A percentile compares a stretch with the other conserved stretches of the same genome.
Evolutionary conservation across 352 stramenopile species (phyloP).

Genomic region (Phytophthora sansomeana): DNA sequence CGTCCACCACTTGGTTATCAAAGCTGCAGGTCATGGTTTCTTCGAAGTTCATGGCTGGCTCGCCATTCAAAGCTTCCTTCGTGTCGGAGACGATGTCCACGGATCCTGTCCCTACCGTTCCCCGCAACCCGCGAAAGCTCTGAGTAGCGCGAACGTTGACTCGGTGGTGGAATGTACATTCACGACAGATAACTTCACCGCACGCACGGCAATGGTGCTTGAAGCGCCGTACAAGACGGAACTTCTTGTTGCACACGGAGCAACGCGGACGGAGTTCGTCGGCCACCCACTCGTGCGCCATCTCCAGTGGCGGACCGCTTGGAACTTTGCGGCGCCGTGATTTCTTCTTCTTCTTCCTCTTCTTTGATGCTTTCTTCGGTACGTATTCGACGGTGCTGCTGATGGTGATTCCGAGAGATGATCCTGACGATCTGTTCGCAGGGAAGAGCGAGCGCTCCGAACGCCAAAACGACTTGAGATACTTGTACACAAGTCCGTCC

Average conservation of each 20-base stretch:
- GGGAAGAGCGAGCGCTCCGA: constrained; percentile 49
- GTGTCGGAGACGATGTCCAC: constrained; percentile 19
- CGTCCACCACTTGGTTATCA: constrained; percentile 33
- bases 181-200: constrained; percentile 69
- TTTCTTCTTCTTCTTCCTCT: constrained; percentile 40
- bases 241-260: constrained; percentile 68
- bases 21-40: constrained; percentile 45
- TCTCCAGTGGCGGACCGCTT: constrained; percentile 49
- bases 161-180: constrained; percentile 55
- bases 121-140: constrained; percentile 34
- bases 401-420: constrained; percentile 30
- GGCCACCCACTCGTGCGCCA: constrained; percentile 68
- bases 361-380: constrained; percentile 26
- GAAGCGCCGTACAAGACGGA: constrained; percentile 61
- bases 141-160: constrained; percentile 50
- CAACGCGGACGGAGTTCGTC: constrained; percentile 63
- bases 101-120: constrained; percentile 25
- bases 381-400: constrained; percentile 9
- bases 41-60: constrained; percentile 26
- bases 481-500: constrained; percentile 60
- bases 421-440: constrained; percentile 32
- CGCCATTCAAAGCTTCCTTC: constrained; percentile 13
- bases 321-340: constrained; percentile 34
- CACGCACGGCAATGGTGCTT: constrained; percentile 83
- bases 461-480: constrained; percentile 69